A percentile compares a stretch with the other conserved stretches of the same genome.
Conservation (phyloP, 805 yeast genomes). For the Metschnikowia drakensbergensis region DNA sequence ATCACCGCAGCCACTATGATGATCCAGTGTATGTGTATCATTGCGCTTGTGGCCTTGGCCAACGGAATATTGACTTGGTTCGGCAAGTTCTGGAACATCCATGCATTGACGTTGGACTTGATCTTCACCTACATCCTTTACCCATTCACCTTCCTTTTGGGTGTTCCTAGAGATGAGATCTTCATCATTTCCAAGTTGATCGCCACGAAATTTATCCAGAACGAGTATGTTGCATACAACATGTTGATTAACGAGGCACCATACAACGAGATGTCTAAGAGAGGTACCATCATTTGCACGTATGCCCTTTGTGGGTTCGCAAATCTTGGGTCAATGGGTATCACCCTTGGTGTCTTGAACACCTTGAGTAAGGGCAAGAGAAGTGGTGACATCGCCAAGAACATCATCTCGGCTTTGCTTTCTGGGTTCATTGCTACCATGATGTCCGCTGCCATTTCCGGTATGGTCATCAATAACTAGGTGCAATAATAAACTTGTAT, state of each 20-base stretch:
- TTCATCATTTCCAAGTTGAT: constrained; percentile 48
- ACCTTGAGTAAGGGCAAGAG: constrained; percentile 50
- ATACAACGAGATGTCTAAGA: constrained; percentile 44
- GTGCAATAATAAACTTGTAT: background rate
- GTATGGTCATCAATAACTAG: constrained; percentile 57
- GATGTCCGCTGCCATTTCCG: constrained; percentile 56
- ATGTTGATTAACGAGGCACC: constrained; percentile 40
- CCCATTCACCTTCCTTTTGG: constrained; percentile 58
- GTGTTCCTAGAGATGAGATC: constrained; percentile 42
- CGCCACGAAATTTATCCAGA: constrained; percentile 56
- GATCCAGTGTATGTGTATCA: constrained; percentile 58
- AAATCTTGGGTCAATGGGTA: constrained; percentile 59
- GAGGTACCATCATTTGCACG: constrained; percentile 55
- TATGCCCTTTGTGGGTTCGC: constrained; percentile 63
- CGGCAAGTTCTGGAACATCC: constrained; percentile 60
- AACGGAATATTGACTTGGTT: constrained; percentile 58
- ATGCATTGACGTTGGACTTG: constrained; percentile 48
- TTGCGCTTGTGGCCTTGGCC: constrained; percentile 53
- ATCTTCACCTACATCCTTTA: constrained; percentile 56
- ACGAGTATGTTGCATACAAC: constrained; percentile 55
- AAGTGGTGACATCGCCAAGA: constrained; percentile 43
- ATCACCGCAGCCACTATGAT: constrained; percentile 53
- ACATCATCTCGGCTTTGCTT: constrained; percentile 47
- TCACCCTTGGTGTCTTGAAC: constrained; percentile 56
- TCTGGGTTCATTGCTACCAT: constrained; percentile 54